Base-by-base conservation (phyloP, 352 stramenopile genomes). In the Phytopythium kandeliae region DNA sequence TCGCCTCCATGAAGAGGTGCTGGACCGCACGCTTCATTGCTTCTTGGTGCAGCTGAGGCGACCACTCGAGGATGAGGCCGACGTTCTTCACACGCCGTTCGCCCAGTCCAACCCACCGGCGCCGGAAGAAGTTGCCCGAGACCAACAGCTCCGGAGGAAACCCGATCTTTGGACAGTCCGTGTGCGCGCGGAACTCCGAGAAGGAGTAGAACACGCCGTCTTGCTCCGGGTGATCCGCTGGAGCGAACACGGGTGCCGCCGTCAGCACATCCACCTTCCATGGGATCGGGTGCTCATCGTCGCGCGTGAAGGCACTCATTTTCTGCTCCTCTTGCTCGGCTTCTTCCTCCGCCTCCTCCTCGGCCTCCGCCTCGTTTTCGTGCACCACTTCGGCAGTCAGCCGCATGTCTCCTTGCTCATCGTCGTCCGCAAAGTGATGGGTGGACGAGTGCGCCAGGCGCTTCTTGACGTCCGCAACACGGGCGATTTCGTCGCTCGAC, bases 251-350 rank as follows among this genome's bases (percentile, higher is more conserved):
- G 2, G 52, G 57, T 10, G 52, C 15, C n/a, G 60, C 47, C 15
- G 60, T 57, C 19, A 94, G 57, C 30, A 86, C 58, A 13, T 48
- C 60, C 0, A 82, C 65, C 9, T 58, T 73, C 88, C 88, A 97
- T 13, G 84, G 82, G 28, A 92, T 86, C 21, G 83, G 85, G 42
- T 92, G 75, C 55, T 96, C 86, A 31, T 96, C 86, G 54, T 96
- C 85, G 44, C 86, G 83, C 15, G 84, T 91, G 57, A 93, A 97
- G 31, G 82, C 81, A 46, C 82, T 96, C 87, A 96, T 96, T 56
- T 96, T 93, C 51, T 96, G 85, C 48, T 96, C 85, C 50, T 94
- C 84, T 44, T 94, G 83, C 58, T 96, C 82, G n/a, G 80, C 81
- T 70, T 93, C 83, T 55, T 96, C 84, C 55, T 92, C 85, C 0